phyloP scores from a whole-genome alignment of 345 rosid species.

The Gossypium australe region DNA sequence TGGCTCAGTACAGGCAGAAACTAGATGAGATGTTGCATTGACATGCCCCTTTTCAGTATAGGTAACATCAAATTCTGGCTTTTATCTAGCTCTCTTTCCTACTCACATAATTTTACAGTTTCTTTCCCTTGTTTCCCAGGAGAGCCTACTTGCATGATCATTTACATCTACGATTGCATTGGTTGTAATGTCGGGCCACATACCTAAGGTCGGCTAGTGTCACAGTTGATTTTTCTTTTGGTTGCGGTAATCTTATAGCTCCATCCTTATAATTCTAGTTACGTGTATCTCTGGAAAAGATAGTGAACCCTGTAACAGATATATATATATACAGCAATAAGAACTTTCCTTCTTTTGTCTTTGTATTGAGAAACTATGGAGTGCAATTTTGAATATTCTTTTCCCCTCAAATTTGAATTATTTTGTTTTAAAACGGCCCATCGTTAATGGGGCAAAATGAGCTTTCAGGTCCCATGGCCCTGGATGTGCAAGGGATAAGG shows the following conservation, averaged over 20 bases:
- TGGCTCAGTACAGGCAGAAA: conserved; percentile 87
- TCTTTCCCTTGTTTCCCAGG: background rate
- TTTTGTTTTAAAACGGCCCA: background rate
- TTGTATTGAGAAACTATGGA: background rate
- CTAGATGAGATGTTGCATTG: conserved; percentile 68
- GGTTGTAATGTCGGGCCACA: background rate
- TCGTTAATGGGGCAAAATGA: background rate
- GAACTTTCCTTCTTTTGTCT: background rate
- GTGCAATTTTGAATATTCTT: background rate
- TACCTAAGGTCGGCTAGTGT: conserved; percentile 10
- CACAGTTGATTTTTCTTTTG: background rate
- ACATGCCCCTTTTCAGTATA: conserved; percentile 5
- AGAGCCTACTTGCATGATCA: background rate
- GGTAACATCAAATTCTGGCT: conserved; percentile 18
- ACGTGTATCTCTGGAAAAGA: conserved; percentile 8
- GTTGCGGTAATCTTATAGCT: background rate
- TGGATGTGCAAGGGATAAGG: background rate
- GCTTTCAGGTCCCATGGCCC: background rate
- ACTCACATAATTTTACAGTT: background rate
- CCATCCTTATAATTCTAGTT: background rate
- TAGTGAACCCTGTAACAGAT: background rate
- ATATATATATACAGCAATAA: too few relatives aligned
- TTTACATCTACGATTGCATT: background rate
- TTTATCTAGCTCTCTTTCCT: background rate
- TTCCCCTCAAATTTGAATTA: background rate